Evolutionary conservation across 2,329 filamentous ascomycete genomes (phyloP), one percentile per base, ranked within the genome.

Genomic region (Ilyonectria robusta): DNA sequence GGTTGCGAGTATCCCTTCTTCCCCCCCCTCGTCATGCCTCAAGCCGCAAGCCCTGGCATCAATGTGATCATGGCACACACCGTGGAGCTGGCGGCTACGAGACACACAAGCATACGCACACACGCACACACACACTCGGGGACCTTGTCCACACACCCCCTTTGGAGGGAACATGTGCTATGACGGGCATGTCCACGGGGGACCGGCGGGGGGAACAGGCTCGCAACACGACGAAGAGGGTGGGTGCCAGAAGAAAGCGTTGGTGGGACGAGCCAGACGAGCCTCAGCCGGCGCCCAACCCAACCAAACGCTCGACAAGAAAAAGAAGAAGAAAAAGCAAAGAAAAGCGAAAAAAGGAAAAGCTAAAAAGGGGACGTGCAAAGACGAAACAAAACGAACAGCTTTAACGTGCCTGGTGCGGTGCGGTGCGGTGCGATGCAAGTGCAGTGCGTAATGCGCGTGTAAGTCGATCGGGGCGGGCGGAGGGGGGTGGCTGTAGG

Each of bases 391-490:
- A 63, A 61, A 68, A 74, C 58, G 70, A 75, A 70, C 55, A 53
- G 70, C 21, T 68, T 72, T 42, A 66, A 75, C 71, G 66, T 75
- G 70, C 73, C 73, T 66, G 56, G 54, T 42, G 55, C 31, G 48
- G 51, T 48, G 55, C 31, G 48, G 51, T 48, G 56, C 33, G 21
- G 21, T 21, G 56, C 33, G 70, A 69, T 66, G 70, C 69, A 13
- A 66, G 68, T 66, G 70, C 69, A 13, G 67, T 75, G 68, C 68
- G 74, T 72, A 73, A 74, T 73, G 65, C 47, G 66, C 56, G 65
- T 68, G 66, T 72, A 70, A 72, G 61, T 67, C 70, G 57, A 74
- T 70, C 66, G 55, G 56, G 60, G n/a, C 40, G 42, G 21, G 62
- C 33, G 50, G 67, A 51, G 65, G 67, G 67, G 68, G 68, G 74